Evolutionary conservation across 2,329 filamentous ascomycete genomes (phyloP).

Genomic region (Chaetomium olivaceum): DNA sequence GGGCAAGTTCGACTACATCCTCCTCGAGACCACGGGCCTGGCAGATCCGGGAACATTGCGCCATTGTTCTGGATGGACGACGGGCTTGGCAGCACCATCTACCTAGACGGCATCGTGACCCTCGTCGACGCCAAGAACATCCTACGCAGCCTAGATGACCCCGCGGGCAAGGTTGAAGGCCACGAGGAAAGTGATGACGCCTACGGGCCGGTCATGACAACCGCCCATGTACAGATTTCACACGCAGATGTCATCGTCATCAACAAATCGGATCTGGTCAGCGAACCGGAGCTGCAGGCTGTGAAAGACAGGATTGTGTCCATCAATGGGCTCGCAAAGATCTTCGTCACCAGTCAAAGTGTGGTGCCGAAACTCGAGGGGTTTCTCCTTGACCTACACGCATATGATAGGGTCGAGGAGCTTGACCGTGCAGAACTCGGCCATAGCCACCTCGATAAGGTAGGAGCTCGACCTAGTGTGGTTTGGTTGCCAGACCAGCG

Average conservation of each 20-base stretch:
- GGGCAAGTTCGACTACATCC: constrained; percentile 94
- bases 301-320: constrained; percentile 73
- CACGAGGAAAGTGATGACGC: constrained; percentile 52
- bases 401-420: constrained; percentile 79
- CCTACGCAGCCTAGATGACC: constrained; percentile 75
- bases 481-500: constrained; percentile 2
- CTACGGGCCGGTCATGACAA: constrained; percentile 74
- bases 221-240: constrained; percentile 92
- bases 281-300: constrained; percentile 62
- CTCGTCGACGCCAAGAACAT: constrained; percentile 96
- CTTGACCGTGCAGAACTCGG: constrained; percentile 73
- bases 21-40: constrained; percentile 92
- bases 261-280: constrained; percentile 89
- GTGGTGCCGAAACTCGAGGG: constrained; percentile 81
- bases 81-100: constrained; percentile 90
- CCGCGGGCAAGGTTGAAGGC: constrained; percentile 54
- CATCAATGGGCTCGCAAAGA: constrained; percentile 86
- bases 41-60: constrained; percentile 96
- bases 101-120: constrained; percentile 94
- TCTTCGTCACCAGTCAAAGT: constrained; percentile 79
- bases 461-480: constrained; percentile 44
- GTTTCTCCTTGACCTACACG: constrained; percentile 83
- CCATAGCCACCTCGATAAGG: constrained; percentile 87
- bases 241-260: constrained; percentile 94
- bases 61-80: constrained; percentile 98